A percentile compares a stretch with the other conserved stretches of the same genome.
Conservation (phyloP, 129 eudicot species). For the Erigeron canadensis region DNA sequence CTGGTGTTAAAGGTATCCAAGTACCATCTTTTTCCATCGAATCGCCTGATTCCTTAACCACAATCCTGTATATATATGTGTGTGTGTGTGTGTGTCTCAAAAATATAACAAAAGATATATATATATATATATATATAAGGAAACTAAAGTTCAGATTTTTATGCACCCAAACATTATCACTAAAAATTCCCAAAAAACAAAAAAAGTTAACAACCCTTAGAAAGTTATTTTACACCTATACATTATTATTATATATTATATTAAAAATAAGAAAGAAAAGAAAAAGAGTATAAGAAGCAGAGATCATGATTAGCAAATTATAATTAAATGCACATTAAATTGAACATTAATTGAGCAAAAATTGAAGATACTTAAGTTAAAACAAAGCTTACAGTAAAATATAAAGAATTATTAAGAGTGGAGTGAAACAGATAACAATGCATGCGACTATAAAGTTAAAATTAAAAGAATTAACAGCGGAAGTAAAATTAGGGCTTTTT, state of each 20-base stretch:
- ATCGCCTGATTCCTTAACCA: conserved; percentile 32
- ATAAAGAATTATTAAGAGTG: not conserved
- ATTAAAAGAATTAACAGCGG: not conserved
- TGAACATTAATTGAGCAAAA: not conserved
- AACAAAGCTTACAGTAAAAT: not conserved
- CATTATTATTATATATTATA: not conserved
- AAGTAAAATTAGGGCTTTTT: not conserved
- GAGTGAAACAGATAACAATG: not conserved
- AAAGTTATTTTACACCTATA: too few relatives aligned
- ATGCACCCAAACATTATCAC: too few relatives aligned
- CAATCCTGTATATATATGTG: conserved; percentile 19
- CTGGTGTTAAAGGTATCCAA: conserved; percentile 42
- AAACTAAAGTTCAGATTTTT: too few relatives aligned
- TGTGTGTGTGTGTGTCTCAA: too few relatives aligned
- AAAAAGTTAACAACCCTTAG: too few relatives aligned
- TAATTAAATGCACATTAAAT: not conserved
- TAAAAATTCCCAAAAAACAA: too few relatives aligned
- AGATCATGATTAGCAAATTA: too few relatives aligned
- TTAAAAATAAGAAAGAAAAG: not conserved
- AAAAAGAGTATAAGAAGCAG: not conserved
- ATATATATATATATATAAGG: not conserved
- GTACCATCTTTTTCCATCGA: conserved; percentile 31
- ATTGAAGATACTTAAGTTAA: not conserved
- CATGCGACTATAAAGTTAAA: not conserved
- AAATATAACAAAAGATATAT: not conserved